A percentile compares a stretch with the other conserved stretches of the same genome.
Evolutionary conservation across 177 flowering plant species (phyloP).

Genomic region (Vitis hybrid): DNA sequence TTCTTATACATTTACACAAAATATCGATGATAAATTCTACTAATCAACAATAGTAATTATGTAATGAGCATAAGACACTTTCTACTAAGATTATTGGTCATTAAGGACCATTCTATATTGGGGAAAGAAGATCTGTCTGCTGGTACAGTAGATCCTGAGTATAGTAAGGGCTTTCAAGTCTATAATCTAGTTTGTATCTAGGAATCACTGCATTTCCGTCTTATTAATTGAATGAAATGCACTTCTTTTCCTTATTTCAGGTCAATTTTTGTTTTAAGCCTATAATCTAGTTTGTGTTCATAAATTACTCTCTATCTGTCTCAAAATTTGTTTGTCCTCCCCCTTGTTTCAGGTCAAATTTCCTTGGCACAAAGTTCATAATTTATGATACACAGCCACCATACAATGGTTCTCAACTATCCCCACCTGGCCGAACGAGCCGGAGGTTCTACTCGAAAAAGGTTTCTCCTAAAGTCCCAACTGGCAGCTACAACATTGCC

Average conservation of each 20-base stretch:
- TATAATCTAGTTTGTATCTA: too few relatives aligned
- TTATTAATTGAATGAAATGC: too few relatives aligned
- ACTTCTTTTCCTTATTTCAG: too few relatives aligned
- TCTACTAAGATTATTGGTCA: neutral
- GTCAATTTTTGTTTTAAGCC: too few relatives aligned
- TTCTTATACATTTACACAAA: neutral
- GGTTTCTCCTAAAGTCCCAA: slow-evolving; percentile 96
- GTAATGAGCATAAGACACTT: neutral
- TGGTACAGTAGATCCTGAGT: too few relatives aligned
- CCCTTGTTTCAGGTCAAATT: slow-evolving; percentile 73
- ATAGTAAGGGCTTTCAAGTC: too few relatives aligned
- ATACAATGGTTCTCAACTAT: slow-evolving; percentile 38
- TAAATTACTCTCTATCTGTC: neutral
- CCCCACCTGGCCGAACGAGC: slow-evolving; percentile 65
- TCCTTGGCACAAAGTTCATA: slow-evolving; percentile 90
- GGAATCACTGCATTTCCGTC: too few relatives aligned
- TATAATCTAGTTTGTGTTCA: too few relatives aligned
- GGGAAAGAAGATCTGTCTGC: neutral
- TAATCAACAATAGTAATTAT: neutral
- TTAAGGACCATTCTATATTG: neutral
- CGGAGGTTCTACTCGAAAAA: slow-evolving; percentile 79
- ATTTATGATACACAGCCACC: slow-evolving; percentile 92
- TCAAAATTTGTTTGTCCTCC: neutral
- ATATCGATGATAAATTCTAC: neutral
- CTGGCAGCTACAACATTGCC: slow-evolving; percentile 83